phyloP scores from a whole-genome alignment of 1,284 basidiomycete genomes.

The Gomphus sp. region DNA sequence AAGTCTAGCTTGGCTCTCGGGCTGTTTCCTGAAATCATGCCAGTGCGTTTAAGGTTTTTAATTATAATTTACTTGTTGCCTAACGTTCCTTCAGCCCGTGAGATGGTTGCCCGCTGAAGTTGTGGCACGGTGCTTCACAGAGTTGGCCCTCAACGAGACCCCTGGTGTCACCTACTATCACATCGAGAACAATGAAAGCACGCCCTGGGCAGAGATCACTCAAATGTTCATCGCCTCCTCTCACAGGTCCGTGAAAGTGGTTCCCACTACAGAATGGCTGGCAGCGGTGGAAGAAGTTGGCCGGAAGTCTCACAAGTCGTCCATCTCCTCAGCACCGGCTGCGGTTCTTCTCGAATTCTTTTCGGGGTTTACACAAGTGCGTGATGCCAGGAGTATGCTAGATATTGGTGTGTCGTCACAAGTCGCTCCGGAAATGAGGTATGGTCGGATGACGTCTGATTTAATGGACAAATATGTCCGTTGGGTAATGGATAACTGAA shows the following conservation, averaged over 20 bases:
- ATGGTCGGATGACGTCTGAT: background rate
- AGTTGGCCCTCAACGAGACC: background rate
- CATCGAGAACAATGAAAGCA: background rate
- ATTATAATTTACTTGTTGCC: background rate
- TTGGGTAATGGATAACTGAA: background rate
- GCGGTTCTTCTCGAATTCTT: background rate
- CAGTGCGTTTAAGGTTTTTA: background rate
- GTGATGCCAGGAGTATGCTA: background rate
- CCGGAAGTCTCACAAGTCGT: background rate
- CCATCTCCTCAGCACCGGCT: background rate
- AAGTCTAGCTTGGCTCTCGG: conserved; percentile 20
- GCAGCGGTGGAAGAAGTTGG: background rate
- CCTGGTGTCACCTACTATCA: background rate
- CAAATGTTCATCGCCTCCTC: background rate
- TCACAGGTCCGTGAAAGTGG: background rate
- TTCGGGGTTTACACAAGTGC: background rate
- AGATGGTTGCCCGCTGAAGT: conserved; percentile 13
- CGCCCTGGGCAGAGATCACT: background rate
- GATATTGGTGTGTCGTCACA: background rate
- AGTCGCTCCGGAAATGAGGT: background rate
- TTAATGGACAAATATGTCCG: background rate
- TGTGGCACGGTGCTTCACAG: conserved; percentile 2
- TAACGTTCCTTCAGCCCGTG: background rate
- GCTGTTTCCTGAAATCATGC: conserved; percentile 13
- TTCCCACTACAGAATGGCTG: background rate